Evolutionary conservation across 2,329 filamentous ascomycete species (phyloP).

Genomic region (Ceratocystis huliohia): DNA sequence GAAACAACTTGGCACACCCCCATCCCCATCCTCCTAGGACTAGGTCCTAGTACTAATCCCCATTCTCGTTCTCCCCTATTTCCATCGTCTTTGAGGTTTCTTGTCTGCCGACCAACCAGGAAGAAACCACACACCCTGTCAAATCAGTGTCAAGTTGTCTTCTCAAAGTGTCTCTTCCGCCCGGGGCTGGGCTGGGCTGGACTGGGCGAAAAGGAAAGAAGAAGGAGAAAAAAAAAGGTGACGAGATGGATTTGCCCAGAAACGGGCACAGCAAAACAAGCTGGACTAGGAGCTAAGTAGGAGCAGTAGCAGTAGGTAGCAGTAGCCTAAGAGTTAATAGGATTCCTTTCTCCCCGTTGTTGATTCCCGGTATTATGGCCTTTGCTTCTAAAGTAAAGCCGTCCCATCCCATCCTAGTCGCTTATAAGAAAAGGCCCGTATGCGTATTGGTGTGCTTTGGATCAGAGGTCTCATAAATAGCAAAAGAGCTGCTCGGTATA

Average conservation of each 20-base stretch:
- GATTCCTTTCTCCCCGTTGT: not conserved
- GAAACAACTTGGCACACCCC: slow-evolving; percentile 4
- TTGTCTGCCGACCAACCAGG: not conserved
- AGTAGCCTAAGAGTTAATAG: not conserved
- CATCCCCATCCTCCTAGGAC: not conserved
- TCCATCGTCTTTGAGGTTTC: not conserved
- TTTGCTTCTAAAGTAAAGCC: slow-evolving; percentile 8
- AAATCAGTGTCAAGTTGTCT: slow-evolving; percentile 4
- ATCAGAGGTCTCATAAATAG: not conserved
- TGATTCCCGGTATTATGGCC: slow-evolving; percentile 9
- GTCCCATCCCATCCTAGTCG: slow-evolving; percentile 5
- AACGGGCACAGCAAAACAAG: slow-evolving; percentile 6
- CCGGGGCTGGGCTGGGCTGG: slow-evolving; percentile 1
- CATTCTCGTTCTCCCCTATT: not conserved
- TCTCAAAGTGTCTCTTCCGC: not conserved
- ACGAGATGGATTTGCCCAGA: slow-evolving; percentile 1
- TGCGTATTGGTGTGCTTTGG: not conserved
- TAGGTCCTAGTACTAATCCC: not conserved
- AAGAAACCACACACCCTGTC: slow-evolving; percentile 6
- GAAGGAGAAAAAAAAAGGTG: not conserved
- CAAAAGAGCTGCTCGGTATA: not conserved
- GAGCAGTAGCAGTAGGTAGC: not conserved
- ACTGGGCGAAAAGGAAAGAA: not conserved
- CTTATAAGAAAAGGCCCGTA: slow-evolving; percentile 5
- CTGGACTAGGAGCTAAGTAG: not conserved